Evolutionary conservation across 2,329 filamentous ascomycete species (phyloP).

Genomic region (Westerdykella aurantiaca): DNA sequence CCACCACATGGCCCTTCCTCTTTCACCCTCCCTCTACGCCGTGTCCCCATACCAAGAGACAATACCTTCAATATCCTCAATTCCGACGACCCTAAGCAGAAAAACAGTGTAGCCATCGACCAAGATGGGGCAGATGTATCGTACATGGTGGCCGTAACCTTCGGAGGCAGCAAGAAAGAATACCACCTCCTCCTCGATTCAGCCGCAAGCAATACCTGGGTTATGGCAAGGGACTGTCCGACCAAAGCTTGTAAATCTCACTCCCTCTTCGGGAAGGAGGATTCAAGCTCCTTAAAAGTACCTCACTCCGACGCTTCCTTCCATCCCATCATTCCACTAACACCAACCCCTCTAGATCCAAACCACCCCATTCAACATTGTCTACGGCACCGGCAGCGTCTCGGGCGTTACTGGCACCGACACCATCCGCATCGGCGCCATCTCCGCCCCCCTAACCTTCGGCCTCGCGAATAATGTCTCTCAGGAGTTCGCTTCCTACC

Average conservation of each 20-base stretch:
- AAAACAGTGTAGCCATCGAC: constrained; percentile 47
- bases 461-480: constrained; percentile 68
- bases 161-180: constrained; percentile 46
- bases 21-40: constrained; percentile 25
- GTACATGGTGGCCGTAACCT: constrained; percentile 48
- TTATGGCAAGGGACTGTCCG: constrained; percentile 67
- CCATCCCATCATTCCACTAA: not conserved
- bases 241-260: constrained; percentile 63
- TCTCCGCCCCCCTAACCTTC: constrained; percentile 61
- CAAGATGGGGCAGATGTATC: constrained; percentile 51
- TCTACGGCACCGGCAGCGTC: constrained; percentile 73
- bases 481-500: constrained; percentile 67
- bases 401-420: constrained; percentile 62
- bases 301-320: not conserved
- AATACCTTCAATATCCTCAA: constrained; percentile 45
- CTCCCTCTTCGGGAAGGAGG: constrained; percentile 59
- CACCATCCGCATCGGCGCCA: constrained; percentile 54
- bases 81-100: constrained; percentile 24
- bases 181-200: constrained; percentile 53
- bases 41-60: constrained; percentile 35
- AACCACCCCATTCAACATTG: constrained; percentile 55
- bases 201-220: constrained; percentile 66
- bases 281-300: constrained; percentile 58
- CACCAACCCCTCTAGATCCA: constrained; percentile 35
- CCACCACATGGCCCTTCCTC: not conserved